Evolutionary conservation across 1,284 basidiomycete genomes (phyloP).

Genomic region (Ceratobasidium sp.): DNA sequence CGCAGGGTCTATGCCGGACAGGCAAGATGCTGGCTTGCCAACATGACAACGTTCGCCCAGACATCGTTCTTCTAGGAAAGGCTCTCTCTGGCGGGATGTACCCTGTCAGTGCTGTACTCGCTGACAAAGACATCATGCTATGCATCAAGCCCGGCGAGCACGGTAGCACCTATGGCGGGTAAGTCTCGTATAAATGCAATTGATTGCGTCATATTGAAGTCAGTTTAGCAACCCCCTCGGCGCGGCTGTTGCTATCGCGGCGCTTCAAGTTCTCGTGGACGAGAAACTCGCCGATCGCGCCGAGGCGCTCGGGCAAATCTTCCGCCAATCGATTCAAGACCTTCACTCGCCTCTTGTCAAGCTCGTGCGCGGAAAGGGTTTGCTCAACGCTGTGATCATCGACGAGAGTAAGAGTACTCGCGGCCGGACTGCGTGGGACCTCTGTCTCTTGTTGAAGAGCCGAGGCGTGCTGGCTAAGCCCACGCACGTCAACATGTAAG

Average conservation of each 20-base stretch:
- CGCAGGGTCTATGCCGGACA: conserved; percentile 81
- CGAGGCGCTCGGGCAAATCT: conserved; percentile 78
- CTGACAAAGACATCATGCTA: conserved; percentile 91
- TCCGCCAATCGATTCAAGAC: conserved; percentile 73
- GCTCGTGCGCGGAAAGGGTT: conserved; percentile 83
- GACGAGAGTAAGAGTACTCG: conserved; percentile 81
- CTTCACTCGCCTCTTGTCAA: conserved; percentile 77
- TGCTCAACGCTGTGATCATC: conserved; percentile 95
- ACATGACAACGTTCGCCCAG: conserved; percentile 89
- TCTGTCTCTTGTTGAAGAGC: conserved; percentile 92
- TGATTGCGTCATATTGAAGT: conserved; percentile 9
- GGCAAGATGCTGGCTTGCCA: conserved; percentile 91
- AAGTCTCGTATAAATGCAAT: conserved; percentile 48
- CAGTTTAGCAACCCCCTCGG: conserved; percentile 86
- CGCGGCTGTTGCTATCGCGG: conserved; percentile 93
- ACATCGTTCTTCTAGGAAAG: conserved; percentile 94
- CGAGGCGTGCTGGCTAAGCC: conserved; percentile 94
- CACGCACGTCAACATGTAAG: conserved; percentile 93
- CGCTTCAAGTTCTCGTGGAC: conserved; percentile 86
- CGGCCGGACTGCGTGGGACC: conserved; percentile 92
- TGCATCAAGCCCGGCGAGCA: conserved; percentile 98
- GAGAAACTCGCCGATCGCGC: conserved; percentile 88
- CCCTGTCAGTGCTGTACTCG: conserved; percentile 94
- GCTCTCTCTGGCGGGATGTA: conserved; percentile 97
- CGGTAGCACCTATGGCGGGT: conserved; percentile 96